Base-by-base conservation (phyloP, 2,329 filamentous ascomycete genomes). In the Chaetomium sp. region DNA sequence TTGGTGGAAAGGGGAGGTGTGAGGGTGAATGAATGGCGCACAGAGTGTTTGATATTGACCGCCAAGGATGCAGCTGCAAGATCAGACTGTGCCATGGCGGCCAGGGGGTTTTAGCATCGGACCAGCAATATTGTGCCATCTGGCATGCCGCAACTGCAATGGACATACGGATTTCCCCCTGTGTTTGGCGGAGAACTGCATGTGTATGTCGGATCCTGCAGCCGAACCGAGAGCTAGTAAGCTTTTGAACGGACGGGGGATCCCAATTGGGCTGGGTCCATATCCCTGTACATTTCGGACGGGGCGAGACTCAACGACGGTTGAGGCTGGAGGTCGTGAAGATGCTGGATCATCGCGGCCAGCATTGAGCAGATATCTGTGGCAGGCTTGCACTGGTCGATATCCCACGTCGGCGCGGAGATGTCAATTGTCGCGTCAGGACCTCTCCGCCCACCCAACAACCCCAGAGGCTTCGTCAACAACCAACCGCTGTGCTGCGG, bases 81-180 rank as follows among this genome's bases (percentile, higher is more conserved):
- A 66, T 70, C 63, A 63, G 60, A 64, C 57, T 67, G 63, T 67
- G 65, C 70, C 67, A 72, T 68, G 64, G 66, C 57, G 62, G 68
- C 60, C 60, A 65, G 50, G 68, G 69, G 68, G 72, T 73, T 67
- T 69, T 70, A 68, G 68, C 71, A 69, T 74, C 54, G 73, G 71
- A 77, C 80, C 80, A 82, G 77, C 76, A 75, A 78, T 71, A 74
- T 73, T 68, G 70, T 77, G 80, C 79, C 80, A 82, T 78, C 79
- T 82, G 79, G 79, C 80, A 66, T 72, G 73, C 74, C 72, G 72
- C 72, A 72, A 64, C 67, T 38, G 72, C 72, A 76, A 78, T 80
- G 73, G 75, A 75, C 71, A 76, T 71, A n/a, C 68, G 66, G 62
- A 65, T 69, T 66, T 66, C 65, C 33, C 31, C 65, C 63, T 67